A percentile compares a stretch with the other conserved stretches of the same genome.
These are phyloP conservation scores for Vanrija pseudolonga DNA, from an alignment of 1,284 basidiomycete genomes.

Conservation along the genomic window DNA sequence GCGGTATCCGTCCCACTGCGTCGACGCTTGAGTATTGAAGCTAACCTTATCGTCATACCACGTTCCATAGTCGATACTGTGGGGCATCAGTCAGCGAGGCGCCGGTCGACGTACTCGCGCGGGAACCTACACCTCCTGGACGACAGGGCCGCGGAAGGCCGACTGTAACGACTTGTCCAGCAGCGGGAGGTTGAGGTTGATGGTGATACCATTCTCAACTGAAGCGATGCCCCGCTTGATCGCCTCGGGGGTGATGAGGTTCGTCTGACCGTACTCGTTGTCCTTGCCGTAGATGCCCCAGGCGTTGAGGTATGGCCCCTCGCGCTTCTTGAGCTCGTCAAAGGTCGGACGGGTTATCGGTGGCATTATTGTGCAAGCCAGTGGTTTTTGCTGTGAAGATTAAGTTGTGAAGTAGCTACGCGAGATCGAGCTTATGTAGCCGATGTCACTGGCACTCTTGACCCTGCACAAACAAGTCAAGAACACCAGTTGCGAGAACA, in stretches of 20 bases:
- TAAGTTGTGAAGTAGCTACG: too few species aligned
- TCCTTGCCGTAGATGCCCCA: conserved; percentile 32
- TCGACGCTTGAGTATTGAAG: conserved; percentile 49
- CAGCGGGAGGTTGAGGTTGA: conserved; percentile 22
- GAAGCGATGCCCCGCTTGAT: conserved; percentile 28
- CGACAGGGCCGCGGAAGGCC: neutral
- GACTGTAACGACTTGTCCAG: neutral
- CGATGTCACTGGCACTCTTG: too few species aligned
- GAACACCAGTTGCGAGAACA: too few species aligned
- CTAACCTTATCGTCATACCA: conserved; percentile 37
- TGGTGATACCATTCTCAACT: conserved; percentile 27
- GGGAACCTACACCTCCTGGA: neutral
- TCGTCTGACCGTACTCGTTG: conserved; percentile 35
- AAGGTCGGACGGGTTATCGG: conserved; percentile 4
- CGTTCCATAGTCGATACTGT: neutral
- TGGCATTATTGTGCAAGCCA: too few species aligned
- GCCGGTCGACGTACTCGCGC: too few species aligned
- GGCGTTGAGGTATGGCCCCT: conserved; percentile 33
- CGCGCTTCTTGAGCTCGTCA: conserved; percentile 20
- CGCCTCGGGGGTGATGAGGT: conserved; percentile 31
- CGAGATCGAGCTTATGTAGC: too few species aligned
- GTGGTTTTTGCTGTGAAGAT: too few species aligned
- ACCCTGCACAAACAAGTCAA: too few species aligned
- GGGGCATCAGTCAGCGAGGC: neutral
- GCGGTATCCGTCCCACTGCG: conserved; percentile 50